Conservation (phyloP, 2,329 filamentous ascomycete genomes). For the Fusarium subtropicale region DNA sequence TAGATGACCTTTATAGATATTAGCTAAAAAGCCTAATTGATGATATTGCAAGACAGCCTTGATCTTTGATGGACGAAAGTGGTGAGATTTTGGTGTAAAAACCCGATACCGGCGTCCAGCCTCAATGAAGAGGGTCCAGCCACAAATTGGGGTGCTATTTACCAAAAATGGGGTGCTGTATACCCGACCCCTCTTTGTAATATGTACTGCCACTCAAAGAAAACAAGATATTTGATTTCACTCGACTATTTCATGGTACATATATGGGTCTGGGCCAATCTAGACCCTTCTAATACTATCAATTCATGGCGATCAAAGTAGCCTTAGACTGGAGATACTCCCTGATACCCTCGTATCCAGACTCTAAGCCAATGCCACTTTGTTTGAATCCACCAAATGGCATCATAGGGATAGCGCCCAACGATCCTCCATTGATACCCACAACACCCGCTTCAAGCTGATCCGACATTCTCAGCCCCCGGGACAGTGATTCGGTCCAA, state of each 20-base stretch:
- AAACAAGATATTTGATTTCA: no score
- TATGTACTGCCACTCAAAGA: no score
- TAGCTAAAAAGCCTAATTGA: no score
- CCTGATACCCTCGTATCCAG: neutral
- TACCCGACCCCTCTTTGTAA: neutral
- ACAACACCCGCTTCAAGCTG: slow-evolving; percentile 2
- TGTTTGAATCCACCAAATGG: neutral
- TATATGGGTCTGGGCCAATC: neutral
- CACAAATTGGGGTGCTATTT: no score
- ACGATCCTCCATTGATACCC: neutral
- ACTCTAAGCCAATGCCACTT: neutral
- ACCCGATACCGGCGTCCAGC: no score
- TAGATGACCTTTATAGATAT: no score
- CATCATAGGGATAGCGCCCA: neutral
- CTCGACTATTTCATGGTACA: neutral
- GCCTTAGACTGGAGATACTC: slow-evolving; percentile 3
- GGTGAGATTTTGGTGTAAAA: no score
- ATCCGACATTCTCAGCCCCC: neutral
- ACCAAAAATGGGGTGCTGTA: no score
- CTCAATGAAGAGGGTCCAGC: no score
- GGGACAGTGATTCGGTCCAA: neutral
- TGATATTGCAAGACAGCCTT: no score
- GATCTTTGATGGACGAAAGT: no score
- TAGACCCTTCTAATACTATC: neutral
- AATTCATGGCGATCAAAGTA: neutral